A percentile compares a stretch with the other conserved stretches of the same genome.
phyloP scores from a whole-genome alignment of 2,329 filamentous ascomycete species.

The Colletotrichum sp. region DNA sequence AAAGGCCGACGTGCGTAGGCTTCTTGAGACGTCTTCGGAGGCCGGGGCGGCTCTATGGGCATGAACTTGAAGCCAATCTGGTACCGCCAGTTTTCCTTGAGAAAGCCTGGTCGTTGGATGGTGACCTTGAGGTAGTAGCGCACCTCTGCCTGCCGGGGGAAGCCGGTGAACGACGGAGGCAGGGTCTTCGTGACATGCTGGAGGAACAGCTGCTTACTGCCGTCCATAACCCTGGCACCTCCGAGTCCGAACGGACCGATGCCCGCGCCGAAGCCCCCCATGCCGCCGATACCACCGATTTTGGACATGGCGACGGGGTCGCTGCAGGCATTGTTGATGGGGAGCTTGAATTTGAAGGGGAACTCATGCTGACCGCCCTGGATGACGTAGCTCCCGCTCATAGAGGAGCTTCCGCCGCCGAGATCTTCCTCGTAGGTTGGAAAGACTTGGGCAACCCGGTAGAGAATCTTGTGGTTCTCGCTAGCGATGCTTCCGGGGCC shows the following conservation, averaged over 20 bases:
- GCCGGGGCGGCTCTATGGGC: conserved; percentile 88
- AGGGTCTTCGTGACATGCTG: conserved; percentile 83
- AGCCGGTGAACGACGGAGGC: conserved; percentile 87
- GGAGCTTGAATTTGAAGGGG: conserved; percentile 78
- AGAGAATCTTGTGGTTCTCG: conserved; percentile 76
- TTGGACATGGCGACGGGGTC: conserved; percentile 57
- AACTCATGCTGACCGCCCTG: conserved; percentile 76
- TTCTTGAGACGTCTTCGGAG: conserved; percentile 71
- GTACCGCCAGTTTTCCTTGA: conserved; percentile 86
- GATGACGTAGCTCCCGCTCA: conserved; percentile 58
- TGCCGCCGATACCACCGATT: conserved; percentile 57
- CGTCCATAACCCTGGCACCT: conserved; percentile 66
- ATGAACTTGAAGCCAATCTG: conserved; percentile 80
- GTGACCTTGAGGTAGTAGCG: conserved; percentile 97
- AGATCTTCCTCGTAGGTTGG: conserved; percentile 58
- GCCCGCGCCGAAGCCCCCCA: conserved; percentile 54
- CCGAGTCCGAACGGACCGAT: conserved; percentile 52
- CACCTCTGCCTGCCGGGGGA: conserved; percentile 87
- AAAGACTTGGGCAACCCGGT: conserved; percentile 76
- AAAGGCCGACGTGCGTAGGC: conserved; percentile 81
- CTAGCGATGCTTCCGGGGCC: conserved; percentile 48
- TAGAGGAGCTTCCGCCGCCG: conserved; percentile 43
- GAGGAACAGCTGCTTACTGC: conserved; percentile 66
- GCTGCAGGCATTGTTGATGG: conserved; percentile 77
- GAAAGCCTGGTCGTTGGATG: conserved; percentile 83